phyloP scores from a whole-genome alignment of 2,329 filamentous ascomycete species.

The Exophiala oligosperma region DNA sequence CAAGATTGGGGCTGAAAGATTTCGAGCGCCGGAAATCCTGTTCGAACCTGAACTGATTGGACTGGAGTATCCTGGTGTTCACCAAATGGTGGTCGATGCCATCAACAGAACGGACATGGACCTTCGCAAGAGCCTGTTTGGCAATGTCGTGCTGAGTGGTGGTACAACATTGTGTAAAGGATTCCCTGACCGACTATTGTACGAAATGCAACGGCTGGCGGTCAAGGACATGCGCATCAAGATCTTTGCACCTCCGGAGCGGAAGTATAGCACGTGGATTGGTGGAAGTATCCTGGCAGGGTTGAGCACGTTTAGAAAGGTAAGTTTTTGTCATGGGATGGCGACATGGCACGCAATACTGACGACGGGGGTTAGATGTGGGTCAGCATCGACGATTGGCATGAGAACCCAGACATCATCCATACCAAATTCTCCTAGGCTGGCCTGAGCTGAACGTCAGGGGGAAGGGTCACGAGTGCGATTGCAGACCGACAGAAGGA shows the following conservation, averaged over 20 bases:
- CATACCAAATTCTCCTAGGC: conserved; percentile 90
- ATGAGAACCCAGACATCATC: conserved; percentile 98
- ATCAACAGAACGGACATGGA: conserved; percentile 96
- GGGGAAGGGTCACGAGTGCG: conserved; percentile 1
- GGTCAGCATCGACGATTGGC: conserved; percentile 99
- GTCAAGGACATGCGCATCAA: conserved; percentile 99
- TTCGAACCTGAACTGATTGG: conserved; percentile 98
- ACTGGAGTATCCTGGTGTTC: conserved; percentile 92
- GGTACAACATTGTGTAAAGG: conserved; percentile 96
- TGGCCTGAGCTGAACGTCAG: background rate
- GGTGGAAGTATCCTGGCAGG: conserved; percentile 96
- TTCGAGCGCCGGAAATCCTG: conserved; percentile 93
- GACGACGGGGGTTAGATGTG: conserved; percentile 73
- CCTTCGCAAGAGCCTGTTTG: conserved; percentile 87
- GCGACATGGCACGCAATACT: conserved; percentile 5
- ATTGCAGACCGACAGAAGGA: background rate
- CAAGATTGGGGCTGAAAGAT: conserved; percentile 91
- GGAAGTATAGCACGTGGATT: conserved; percentile 99
- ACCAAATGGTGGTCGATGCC: conserved; percentile 96
- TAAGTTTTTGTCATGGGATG: conserved; percentile 44
- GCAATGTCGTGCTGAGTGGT: conserved; percentile 95
- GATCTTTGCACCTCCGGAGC: conserved; percentile 95
- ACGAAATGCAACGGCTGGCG: conserved; percentile 88
- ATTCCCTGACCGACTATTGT: conserved; percentile 87
- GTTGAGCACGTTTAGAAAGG: conserved; percentile 97